phyloP scores from a whole-genome alignment of 2,329 filamentous ascomycete genomes.

The Pseudogymnoascus sp. region DNA sequence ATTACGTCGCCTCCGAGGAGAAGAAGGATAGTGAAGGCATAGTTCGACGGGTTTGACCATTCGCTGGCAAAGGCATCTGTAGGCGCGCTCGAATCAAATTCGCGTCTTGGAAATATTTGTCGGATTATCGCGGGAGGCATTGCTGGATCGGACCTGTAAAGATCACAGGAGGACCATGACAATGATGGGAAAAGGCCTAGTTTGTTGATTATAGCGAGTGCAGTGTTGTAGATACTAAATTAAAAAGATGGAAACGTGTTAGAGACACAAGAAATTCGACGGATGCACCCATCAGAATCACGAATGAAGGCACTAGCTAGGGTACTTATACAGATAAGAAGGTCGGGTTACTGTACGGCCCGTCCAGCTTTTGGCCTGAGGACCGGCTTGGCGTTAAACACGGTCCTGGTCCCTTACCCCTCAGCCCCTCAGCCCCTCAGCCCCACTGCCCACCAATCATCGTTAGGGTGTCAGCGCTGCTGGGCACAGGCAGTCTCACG shows the following conservation, averaged over 20 bases:
- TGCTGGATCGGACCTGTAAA: neutral
- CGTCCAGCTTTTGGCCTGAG: too few relatives aligned
- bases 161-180: neutral
- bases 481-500: neutral
- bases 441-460: neutral
- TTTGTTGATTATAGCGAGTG: neutral
- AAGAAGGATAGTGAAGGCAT: constrained; percentile 30
- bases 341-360: too few relatives aligned
- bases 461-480: neutral
- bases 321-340: too few relatives aligned
- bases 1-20: constrained; percentile 32
- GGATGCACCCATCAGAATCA: too few relatives aligned
- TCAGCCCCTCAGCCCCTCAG: neutral
- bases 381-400: too few relatives aligned
- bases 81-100: neutral
- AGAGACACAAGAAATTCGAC: neutral
- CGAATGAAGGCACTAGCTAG: neutral
- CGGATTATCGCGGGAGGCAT: neutral
- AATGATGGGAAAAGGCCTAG: neutral
- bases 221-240: neutral
- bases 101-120: neutral
- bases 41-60: constrained; percentile 12
- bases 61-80: neutral
- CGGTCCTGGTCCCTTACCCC: neutral
- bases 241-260: neutral